Evolutionary conservation across 179 eudicot species (phyloP), one percentile per base, ranked within the genome.

Genomic region (Beta corolliflora): DNA sequence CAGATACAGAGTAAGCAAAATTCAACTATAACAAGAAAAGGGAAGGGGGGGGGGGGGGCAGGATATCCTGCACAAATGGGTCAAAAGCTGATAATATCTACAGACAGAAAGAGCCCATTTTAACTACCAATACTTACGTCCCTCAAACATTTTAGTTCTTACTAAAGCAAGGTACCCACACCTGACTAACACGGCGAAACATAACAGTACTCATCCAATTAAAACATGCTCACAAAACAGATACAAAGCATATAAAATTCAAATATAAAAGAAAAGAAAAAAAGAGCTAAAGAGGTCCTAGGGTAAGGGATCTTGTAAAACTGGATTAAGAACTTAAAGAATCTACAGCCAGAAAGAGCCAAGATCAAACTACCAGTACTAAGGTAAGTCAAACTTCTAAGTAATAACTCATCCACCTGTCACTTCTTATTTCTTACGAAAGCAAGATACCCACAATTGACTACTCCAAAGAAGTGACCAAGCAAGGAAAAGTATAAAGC

Each of bases 401-500:
- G 63, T 63, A 80, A 75, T 53, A 73, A 70, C 71, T 67, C 73
- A 81, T 75, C 80, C 78, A 81, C 63, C 79, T 65, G 53, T 29
- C 71, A 45, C 16, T 48, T 25, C 60, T 66, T 36, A 80, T 66
- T 69, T 18, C 79, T 19, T 71, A 44, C 59, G 11, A 45, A 54
- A 71, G 81, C 60, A 75, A 77, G 78, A 75, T 75, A 52, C 71
- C 64, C 81, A 69, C n/a, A 69, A 76, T 76, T 84, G 86, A 84
- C 73, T 25, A 80, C 55, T 36, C 41, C 41, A 75, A 31, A 66
- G 31, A 7, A 77, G 63, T 84, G 75, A 58, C 55, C 55, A 77
- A 53, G n/a, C 31, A 79, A 77, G n/a, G 65, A 46, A 77, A 73
- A 77, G 80, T 77, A 58, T 60, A 36, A 77, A 84, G 77, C 54